phyloP scores from a whole-genome alignment of 257 asterid species.

The Voacanga thouarsii region DNA sequence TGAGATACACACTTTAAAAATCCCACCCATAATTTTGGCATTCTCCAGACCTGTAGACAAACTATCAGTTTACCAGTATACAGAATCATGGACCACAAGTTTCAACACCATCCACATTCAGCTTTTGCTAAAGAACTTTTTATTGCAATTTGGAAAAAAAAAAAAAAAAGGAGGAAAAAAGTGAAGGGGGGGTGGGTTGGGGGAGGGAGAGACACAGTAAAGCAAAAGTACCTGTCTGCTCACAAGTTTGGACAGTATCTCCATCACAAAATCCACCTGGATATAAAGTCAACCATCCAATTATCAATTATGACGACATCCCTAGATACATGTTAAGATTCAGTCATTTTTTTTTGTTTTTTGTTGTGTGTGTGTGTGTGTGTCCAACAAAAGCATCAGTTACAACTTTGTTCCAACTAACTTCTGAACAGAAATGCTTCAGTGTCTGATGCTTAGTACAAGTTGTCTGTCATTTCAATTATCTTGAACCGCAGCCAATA shows the following conservation, averaged over 20 bases:
- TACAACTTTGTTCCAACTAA: not conserved
- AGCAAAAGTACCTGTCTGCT: conserved; percentile 55
- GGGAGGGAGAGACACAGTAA: not conserved
- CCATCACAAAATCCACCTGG: conserved; percentile 93
- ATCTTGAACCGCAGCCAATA: not conserved
- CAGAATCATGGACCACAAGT: not conserved
- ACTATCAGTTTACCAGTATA: conserved; percentile 12
- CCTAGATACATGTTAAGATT: not conserved
- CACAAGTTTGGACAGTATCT: conserved; percentile 78
- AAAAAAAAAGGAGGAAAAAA: too few relatives aligned
- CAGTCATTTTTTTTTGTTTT: not conserved
- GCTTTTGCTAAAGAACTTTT: not conserved
- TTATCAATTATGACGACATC: conserved; percentile 13
- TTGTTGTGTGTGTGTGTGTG: not conserved
- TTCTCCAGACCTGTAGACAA: conserved; percentile 78
- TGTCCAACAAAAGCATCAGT: not conserved
- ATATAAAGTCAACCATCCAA: conserved; percentile 24
- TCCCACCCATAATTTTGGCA: conserved; percentile 94
- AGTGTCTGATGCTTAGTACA: too few relatives aligned
- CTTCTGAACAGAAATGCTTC: not conserved
- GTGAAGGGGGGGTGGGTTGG: too few relatives aligned
- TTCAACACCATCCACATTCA: not conserved
- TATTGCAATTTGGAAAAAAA: not conserved
- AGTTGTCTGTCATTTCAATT: too few relatives aligned
- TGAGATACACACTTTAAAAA: conserved; percentile 92